These are phyloP conservation scores for Vitis hybrid DNA, from an alignment of 177 flowering plant species.

Conservation along the genomic window DNA sequence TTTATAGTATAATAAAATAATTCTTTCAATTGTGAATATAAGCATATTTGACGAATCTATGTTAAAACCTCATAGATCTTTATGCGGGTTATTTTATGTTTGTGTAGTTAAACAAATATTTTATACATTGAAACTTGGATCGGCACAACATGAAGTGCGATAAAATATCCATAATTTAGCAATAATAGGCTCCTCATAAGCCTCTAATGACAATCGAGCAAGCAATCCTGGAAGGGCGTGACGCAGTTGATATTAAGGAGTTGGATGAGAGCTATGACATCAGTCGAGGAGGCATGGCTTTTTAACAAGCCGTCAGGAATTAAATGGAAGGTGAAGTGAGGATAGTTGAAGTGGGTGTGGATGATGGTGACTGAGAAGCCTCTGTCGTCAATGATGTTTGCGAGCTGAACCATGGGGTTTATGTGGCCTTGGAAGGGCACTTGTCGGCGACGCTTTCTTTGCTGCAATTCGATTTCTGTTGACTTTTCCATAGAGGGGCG, in stretches of 20 bases:
- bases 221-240: conserved; percentile 19
- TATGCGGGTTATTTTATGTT: conserved; percentile 32
- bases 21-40: no score
- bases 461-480: not conserved
- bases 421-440: conserved; percentile 42
- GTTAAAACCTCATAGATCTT: conserved; percentile 25
- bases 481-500: no score
- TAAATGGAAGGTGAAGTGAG: conserved; percentile 36
- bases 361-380: conserved; percentile 38
- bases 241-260: conserved; percentile 20
- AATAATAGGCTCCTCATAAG: conserved; percentile 16
- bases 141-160: conserved; percentile 31
- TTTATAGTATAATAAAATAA: no score
- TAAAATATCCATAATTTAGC: conserved; percentile 36
- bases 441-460: conserved; percentile 9
- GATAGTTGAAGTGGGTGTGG: conserved; percentile 38
- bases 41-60: no score
- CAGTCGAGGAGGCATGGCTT: not conserved
- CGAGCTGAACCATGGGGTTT: conserved; percentile 46
- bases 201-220: conserved; percentile 15
- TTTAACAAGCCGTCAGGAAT: conserved; percentile 21
- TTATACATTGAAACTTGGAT: conserved; percentile 26
- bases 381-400: conserved; percentile 27
- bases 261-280: not conserved
- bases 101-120: conserved; percentile 3